Base-by-base conservation (phyloP, 1,284 basidiomycete genomes). In the Ganoderma boninense region DNA sequence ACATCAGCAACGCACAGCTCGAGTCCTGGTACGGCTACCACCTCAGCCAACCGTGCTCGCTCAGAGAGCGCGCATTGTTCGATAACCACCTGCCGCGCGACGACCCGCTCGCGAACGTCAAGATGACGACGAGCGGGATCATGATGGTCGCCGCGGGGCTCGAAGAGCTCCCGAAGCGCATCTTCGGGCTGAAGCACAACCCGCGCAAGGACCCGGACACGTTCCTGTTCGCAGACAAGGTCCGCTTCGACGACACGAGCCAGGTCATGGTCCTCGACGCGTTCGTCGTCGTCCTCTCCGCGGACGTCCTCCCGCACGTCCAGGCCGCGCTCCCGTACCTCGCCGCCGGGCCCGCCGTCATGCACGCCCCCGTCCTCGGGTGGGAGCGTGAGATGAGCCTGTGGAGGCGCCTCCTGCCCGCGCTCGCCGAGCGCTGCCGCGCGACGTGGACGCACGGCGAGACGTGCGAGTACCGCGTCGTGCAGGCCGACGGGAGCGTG, bases 371-470 rank as follows among this genome's bases (percentile, higher is more conserved):
- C 35, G 35, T 35, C 35, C 35, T 35, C 35, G 35, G 35, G 35
- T 35, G 42, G 42, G 42, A 43, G 42, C 3, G 77, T 2, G 85
- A 85, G 70, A 72, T 81, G 32, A 67, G 71, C 13, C 79, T 79
- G 1, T 90, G 87, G 87, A 84, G 84, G 66, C 77, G 83, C 64
- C 76, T 88, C 10, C 74, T 89, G 0, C 87, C 87, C 5, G 79
- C 80, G 4, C 72, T 86, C 38, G 82, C 80, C 5, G 88, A 90
- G 73, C 84, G 88, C 16, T 88, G 87, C 71, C 82, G 89, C 10
- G 81, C 78, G 0, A 81, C 78, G 0, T 90, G 89, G 89, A 74
- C 74, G 18, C 89, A 90, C 73, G 76, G 72, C 14, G 23, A 75
- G 8, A 77, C 76, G 38, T 90, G 89, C 79, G 83, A 84, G 74